Base-by-base conservation (phyloP, 1,139 yeast species). In the Debaryomyces subglobosus region DNA sequence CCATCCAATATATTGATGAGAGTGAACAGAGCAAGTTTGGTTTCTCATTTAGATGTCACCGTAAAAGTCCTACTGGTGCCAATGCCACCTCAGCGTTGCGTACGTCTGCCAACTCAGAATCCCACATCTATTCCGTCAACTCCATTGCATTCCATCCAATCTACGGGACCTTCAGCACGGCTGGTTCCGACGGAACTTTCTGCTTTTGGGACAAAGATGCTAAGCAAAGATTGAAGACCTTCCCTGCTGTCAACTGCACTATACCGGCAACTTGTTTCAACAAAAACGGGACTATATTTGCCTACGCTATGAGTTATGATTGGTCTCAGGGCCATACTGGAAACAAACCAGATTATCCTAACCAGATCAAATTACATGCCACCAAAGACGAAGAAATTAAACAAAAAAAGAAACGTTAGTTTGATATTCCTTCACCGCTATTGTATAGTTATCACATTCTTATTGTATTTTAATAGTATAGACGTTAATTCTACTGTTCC, bases 141-240 rank as follows among this genome's bases (percentile, higher is more conserved):
- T 79, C 88, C 45, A 86, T 94, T 45, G 77, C 83, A 15, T 89
- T 92, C 74, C 98, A 95, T 63, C 99, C 99, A 4, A 72, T 81
- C 13, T 86, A 85, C 66, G 97, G 97, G 38, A 91, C 99, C 1
- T 87, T 95, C 67, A 85, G 86, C 47, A 95, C 99, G 5, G 96
- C 96, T 0, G 99, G 99, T 10, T 81, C 95, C 34, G 99, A 95
- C 67, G 99, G 99, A 13, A 79, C 95, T 6, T 87, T 91, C 72
- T 86, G 92, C 60, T 87, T 89, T 71, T 95, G 99, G 99, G 99
- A 95, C 66, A 91, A 90, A 68, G 97, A 90, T 61, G 88, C 95
- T 46, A 84, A 87, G 64, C 96, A 89, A 64, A 81, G 98, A 58
- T 79, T 94, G 56, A 89, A 87, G 68, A 89, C 88, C 30, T 89